Conservation (phyloP, 2,329 filamentous ascomycete genomes). For the Fonsecaea pugnacius region DNA sequence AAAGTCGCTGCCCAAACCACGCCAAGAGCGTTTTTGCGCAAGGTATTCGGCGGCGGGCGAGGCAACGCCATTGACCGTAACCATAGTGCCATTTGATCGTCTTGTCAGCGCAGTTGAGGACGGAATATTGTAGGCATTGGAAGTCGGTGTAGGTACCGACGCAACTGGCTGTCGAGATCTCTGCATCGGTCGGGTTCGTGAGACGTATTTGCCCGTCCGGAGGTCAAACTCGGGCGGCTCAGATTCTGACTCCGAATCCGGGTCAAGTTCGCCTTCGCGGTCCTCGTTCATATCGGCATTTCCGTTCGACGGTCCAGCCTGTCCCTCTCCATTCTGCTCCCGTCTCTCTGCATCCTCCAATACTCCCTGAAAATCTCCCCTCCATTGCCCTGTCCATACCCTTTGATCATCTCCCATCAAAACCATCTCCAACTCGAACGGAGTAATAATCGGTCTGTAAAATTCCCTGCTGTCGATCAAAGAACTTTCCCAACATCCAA, state of each 20-base stretch:
- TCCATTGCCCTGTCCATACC: conserved; percentile 87
- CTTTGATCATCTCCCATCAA: conserved; percentile 74
- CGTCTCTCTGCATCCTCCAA: conserved; percentile 46
- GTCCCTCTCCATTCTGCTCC: conserved; percentile 14
- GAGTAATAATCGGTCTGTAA: conserved; percentile 88
- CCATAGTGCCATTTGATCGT: conserved; percentile 68
- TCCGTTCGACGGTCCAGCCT: conserved; percentile 15
- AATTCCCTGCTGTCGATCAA: conserved; percentile 87
- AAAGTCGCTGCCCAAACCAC: conserved; percentile 87
- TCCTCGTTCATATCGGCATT: conserved; percentile 39
- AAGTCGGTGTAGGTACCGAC: background rate
- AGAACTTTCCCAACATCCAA: conserved; percentile 97
- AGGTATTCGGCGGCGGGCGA: conserved; percentile 91
- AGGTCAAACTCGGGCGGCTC: conserved; percentile 88
- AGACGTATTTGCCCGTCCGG: conserved; percentile 81
- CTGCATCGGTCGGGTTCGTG: conserved; percentile 62
- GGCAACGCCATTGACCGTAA: conserved; percentile 79
- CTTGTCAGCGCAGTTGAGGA: conserved; percentile 63
- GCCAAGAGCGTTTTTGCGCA: conserved; percentile 82
- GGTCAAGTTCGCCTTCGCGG: conserved; percentile 37
- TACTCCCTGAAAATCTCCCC: conserved; percentile 78
- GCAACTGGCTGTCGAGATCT: conserved; percentile 39
- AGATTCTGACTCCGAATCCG: conserved; percentile 66
- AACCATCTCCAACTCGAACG: conserved; percentile 84
- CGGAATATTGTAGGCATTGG: conserved; percentile 22